Conservation (phyloP, 345 rosid species). For the Eucalyptus erythrocorys region DNA sequence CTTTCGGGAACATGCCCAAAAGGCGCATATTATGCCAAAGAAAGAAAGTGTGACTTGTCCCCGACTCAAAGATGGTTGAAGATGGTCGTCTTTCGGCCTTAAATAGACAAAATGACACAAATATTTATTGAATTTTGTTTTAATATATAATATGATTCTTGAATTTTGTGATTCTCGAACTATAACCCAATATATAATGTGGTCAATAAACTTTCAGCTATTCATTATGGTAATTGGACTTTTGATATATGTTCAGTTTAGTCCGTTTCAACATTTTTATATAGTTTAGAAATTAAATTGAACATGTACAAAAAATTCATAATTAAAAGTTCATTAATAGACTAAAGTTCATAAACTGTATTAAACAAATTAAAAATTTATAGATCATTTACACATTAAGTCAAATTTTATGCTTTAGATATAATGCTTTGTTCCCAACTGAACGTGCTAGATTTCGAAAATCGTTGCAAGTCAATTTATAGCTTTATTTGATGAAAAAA, state of each 20-base stretch:
- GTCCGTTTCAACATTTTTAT: fast-evolving
- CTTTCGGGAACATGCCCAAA: neutral
- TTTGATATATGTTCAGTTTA: fast-evolving
- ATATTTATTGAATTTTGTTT: fast-evolving
- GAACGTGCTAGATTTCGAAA: neutral
- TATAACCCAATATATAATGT: fast-evolving
- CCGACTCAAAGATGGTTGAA: neutral
- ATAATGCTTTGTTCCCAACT: neutral
- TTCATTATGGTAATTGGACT: fast-evolving
- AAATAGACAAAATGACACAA: neutral
- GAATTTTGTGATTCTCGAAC: too few relatives aligned
- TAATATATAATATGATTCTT: fast-evolving
- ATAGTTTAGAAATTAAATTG: fast-evolving
- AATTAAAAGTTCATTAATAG: fast-evolving
- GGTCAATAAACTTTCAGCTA: fast-evolving
- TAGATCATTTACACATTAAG: fast-evolving
- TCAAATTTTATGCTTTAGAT: too few relatives aligned
- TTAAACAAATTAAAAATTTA: too few relatives aligned
- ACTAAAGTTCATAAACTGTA: fast-evolving
- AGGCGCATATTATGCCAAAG: neutral
- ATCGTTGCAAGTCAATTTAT: too few relatives aligned
- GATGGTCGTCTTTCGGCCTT: neutral
- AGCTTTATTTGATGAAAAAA: fast-evolving
- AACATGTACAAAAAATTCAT: fast-evolving
- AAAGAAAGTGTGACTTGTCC: neutral